These are phyloP conservation scores for Mentha longifolia DNA, from an alignment of 257 asterid genomes.

Conservation along the genomic window DNA sequence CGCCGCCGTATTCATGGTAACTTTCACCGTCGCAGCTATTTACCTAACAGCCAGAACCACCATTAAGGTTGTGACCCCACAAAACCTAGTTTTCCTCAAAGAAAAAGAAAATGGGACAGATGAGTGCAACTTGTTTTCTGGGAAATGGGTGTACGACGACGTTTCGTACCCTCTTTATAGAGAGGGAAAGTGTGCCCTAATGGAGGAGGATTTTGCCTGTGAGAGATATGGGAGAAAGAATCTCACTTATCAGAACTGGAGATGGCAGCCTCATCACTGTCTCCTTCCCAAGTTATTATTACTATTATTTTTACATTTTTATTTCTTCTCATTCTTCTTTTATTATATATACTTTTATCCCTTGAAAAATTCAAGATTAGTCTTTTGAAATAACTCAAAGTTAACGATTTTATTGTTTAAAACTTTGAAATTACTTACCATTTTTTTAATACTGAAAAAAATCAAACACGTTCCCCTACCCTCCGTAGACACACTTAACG, in stretches of 20 bases:
- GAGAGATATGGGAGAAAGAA: slow-evolving; percentile 46
- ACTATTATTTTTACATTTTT: background rate
- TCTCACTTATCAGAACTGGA: slow-evolving; percentile 46
- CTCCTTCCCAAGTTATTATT: slow-evolving; percentile 48
- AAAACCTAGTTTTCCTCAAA: background rate
- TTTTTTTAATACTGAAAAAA: too few relatives aligned
- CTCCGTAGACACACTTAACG: too few relatives aligned
- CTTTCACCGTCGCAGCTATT: background rate
- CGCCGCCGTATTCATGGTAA: background rate
- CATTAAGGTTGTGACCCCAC: background rate
- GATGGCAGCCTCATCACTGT: slow-evolving; percentile 63
- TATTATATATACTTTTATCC: background rate
- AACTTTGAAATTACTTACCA: too few relatives aligned
- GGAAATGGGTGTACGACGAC: slow-evolving; percentile 46
- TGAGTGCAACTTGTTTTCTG: slow-evolving; percentile 42
- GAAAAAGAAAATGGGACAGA: background rate
- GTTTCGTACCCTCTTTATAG: slow-evolving; percentile 44
- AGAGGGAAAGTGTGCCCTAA: slow-evolving; percentile 43
- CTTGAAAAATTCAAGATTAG: too few relatives aligned
- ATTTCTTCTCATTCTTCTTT: too few relatives aligned
- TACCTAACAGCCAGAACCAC: background rate
- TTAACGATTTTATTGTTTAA: background rate
- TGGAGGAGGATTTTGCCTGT: slow-evolving; percentile 43
- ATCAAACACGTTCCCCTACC: too few relatives aligned
- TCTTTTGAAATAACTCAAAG: background rate